Evolutionary conservation across 1,139 yeast genomes (phyloP).

Genomic region (Yamadazyma atlantica): DNA sequence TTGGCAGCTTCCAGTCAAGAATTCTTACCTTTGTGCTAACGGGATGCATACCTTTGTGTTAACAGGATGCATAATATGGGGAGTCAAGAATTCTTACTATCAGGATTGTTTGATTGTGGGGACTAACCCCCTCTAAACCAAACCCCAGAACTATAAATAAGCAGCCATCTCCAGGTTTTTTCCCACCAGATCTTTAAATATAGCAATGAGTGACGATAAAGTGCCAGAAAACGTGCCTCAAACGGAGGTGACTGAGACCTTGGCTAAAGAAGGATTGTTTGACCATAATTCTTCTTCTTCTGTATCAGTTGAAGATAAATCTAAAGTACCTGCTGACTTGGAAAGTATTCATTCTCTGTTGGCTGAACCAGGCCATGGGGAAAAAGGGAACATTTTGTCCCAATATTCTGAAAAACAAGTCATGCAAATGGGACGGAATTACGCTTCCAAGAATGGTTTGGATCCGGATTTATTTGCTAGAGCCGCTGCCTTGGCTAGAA

Average conservation of each 20-base stretch:
- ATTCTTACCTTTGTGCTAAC: no score
- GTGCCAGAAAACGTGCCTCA: neutral
- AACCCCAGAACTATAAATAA: no score
- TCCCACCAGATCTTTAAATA: no score
- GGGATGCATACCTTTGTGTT: no score
- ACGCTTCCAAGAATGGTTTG: constrained; percentile 60
- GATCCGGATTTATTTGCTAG: constrained; percentile 69
- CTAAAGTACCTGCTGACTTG: constrained; percentile 20
- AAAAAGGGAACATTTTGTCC: constrained; percentile 54
- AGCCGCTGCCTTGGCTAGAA: constrained; percentile 77
- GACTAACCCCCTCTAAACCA: no score
- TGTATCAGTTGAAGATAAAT: constrained; percentile 9
- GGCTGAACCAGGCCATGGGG: constrained; percentile 25
- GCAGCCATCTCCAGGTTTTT: neutral
- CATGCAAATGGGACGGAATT: constrained; percentile 68
- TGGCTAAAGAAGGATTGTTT: constrained; percentile 7
- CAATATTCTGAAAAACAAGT: constrained; percentile 67
- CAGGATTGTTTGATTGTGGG: no score
- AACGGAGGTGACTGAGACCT: neutral
- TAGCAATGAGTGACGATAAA: constrained; percentile 2
- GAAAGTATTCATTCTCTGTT: constrained; percentile 21
- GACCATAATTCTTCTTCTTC: constrained; percentile 12
- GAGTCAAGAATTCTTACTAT: no score
- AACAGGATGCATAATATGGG: no score
- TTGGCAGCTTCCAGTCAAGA: no score